A percentile compares a stretch with the other conserved stretches of the same genome.
Conservation (phyloP, 768 basidiomycete species). For the Termitomyces sp. region DNA sequence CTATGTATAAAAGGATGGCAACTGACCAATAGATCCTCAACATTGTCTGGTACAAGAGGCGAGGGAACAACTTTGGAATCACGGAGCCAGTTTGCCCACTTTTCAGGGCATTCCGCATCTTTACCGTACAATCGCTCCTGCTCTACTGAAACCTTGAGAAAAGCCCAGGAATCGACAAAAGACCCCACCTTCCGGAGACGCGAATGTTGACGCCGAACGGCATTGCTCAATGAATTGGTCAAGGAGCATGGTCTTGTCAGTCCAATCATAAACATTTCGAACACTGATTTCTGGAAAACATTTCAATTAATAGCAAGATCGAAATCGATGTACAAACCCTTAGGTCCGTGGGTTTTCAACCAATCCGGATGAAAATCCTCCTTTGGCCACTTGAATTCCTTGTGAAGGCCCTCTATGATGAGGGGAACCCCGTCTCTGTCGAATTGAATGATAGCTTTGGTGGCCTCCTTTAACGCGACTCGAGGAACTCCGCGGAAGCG, state of each 20-base stretch:
- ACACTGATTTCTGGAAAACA: slow-evolving; percentile 47
- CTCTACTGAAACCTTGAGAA: slow-evolving; percentile 33
- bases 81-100: slow-evolving; percentile 64
- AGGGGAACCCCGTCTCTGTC: slow-evolving; percentile 56
- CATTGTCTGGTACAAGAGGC: slow-evolving; percentile 46
- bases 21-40: slow-evolving; percentile 54
- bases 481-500: slow-evolving; percentile 31
- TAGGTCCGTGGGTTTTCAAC: slow-evolving; percentile 35
- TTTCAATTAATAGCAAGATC: not conserved
- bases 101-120: slow-evolving; percentile 63
- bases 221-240: slow-evolving; percentile 49
- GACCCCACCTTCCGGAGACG: slow-evolving; percentile 34
- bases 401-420: slow-evolving; percentile 61
- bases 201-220: slow-evolving; percentile 30
- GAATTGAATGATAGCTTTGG: slow-evolving; percentile 35
- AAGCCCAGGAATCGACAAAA: not conserved
- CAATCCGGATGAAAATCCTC: slow-evolving; percentile 54
- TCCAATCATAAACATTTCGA: slow-evolving; percentile 59
- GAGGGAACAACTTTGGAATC: slow-evolving; percentile 45
- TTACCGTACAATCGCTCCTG: slow-evolving; percentile 70
- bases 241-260: slow-evolving; percentile 50
- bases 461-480: slow-evolving; percentile 28
- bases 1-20: not conserved
- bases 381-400: slow-evolving; percentile 50
- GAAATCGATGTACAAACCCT: slow-evolving; percentile 16